A percentile compares a stretch with the other conserved stretches of the same genome.
Conservation (phyloP, 306 rosid species). For the Comarum palustre region DNA sequence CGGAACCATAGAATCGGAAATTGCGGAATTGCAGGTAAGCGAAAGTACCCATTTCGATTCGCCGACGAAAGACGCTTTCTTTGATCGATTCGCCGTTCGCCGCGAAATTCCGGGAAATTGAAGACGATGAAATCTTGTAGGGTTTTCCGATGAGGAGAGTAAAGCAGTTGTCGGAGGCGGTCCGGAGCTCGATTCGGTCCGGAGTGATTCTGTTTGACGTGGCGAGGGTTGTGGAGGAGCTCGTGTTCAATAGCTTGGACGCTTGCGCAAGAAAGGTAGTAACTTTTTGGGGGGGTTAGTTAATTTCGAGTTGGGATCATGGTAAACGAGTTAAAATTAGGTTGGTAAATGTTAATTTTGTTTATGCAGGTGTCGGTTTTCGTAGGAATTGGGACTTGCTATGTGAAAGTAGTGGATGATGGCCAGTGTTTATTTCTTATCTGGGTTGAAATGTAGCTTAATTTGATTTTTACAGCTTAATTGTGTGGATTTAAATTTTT, state of each 20-base stretch:
- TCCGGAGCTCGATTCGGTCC: conserved; percentile 67
- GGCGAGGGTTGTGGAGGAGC: conserved; percentile 78
- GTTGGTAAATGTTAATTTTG: conserved; percentile 1
- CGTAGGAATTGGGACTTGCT: conserved; percentile 52
- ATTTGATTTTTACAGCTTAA: not conserved
- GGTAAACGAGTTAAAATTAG: not conserved
- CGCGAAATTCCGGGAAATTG: not conserved
- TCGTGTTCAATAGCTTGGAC: conserved; percentile 71
- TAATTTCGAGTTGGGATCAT: not conserved
- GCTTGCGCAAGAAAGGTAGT: conserved; percentile 68
- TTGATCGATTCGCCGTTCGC: not conserved
- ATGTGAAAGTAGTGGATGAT: conserved; percentile 73
- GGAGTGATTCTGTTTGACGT: conserved; percentile 60
- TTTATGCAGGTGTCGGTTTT: conserved; percentile 61
- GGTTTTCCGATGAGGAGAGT: conserved; percentile 47
- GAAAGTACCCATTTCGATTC: conserved; percentile 3
- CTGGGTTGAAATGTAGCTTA: conserved; percentile 10
- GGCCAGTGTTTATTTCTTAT: conserved; percentile 43
- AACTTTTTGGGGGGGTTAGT: not conserved
- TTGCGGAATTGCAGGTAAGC: not conserved
- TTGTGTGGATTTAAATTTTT: not conserved
- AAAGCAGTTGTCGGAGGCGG: conserved; percentile 48
- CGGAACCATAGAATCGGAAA: not conserved
- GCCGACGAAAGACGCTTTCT: not conserved
- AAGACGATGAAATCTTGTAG: not conserved